Base-by-base conservation (phyloP, 164 flowering plant genomes). In the Buxus sempervirens region DNA sequence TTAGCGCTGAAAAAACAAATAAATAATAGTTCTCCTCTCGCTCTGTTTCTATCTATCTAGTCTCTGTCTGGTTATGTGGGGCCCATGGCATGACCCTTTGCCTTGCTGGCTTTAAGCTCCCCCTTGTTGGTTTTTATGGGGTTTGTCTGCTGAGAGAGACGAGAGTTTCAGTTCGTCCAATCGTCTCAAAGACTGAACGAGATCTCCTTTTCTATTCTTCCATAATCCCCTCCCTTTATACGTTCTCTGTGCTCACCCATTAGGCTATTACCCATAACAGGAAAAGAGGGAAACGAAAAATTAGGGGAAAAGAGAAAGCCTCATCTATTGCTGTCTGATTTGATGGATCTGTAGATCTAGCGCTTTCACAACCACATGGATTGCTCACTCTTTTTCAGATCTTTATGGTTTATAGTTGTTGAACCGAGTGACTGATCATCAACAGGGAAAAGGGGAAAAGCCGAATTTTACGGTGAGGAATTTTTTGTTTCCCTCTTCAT, bases 341-440 rank as follows among this genome's bases (percentile, higher is more conserved):
- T 54, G 70, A 63, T 69, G 75, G 75, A 67, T 75, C 78, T 77
- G 23, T 38, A 80, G 80, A 77, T 80, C 80, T 74, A 64, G 58
- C 48, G 62, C 76, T 74, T 72, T 68, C 70, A 26, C 24, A 63
- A 58, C 65, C 65, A 65, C 71, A 76, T 65, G 71, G 64, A 56
- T 18, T 76, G 55, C 42, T 55, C n/a, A 23, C 60, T 59, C 23
- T 28, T 32, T 66, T 65, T 63, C 73, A 64, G 78, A 77, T 77
- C 71, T 60, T 65, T 55, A 28, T 54, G 60, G 53, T 22, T 66
- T 72, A 54, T 76, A 63, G 48, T 64, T 48, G 54, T 67, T 19
- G 61, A 54, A 61, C 21, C 45, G 8, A 38, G 57, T 65, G 16
- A 22, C 60, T 60, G 68, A 51, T 60, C 65, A 18, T 32, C 19